Conservation (phyloP, 2,329 filamentous ascomycete genomes). For the Trichoderma harzianum region DNA sequence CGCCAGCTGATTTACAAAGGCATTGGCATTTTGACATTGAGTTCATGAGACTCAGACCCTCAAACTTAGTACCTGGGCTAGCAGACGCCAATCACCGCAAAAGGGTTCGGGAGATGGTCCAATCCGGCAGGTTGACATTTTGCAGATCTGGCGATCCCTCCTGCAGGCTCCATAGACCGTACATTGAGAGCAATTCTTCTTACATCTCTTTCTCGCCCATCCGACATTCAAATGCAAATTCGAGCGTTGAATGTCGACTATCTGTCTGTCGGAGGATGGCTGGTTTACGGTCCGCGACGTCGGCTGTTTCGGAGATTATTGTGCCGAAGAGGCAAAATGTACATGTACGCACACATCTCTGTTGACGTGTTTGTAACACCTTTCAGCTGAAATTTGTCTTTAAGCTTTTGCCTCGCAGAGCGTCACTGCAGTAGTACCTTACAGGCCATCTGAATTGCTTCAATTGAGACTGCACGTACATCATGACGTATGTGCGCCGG, state of each 20-base stretch:
- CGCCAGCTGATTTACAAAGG: not conserved
- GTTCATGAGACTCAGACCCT: not conserved
- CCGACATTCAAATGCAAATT: not conserved
- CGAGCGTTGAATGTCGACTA: not conserved
- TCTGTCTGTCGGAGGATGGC: not conserved
- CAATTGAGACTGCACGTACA: not conserved
- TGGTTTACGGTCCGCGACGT: not conserved
- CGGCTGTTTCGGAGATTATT: not conserved
- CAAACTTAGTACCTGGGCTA: not conserved
- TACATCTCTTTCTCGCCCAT: not conserved
- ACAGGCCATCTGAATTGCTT: not conserved
- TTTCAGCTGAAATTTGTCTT: not conserved
- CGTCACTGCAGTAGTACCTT: not conserved
- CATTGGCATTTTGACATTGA: not conserved
- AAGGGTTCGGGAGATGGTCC: constrained; percentile 7
- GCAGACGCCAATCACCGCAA: constrained; percentile 1
- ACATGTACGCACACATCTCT: not conserved
- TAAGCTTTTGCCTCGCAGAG: not conserved
- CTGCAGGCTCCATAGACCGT: not conserved
- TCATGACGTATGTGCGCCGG: not conserved
- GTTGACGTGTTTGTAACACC: not conserved
- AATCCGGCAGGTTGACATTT: constrained; percentile 3
- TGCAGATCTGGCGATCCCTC: constrained; percentile 4
- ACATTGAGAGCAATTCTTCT: not conserved
- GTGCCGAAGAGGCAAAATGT: not conserved